Conservation (phyloP, 805 yeast species). For the Clavispora vitiphila region DNA sequence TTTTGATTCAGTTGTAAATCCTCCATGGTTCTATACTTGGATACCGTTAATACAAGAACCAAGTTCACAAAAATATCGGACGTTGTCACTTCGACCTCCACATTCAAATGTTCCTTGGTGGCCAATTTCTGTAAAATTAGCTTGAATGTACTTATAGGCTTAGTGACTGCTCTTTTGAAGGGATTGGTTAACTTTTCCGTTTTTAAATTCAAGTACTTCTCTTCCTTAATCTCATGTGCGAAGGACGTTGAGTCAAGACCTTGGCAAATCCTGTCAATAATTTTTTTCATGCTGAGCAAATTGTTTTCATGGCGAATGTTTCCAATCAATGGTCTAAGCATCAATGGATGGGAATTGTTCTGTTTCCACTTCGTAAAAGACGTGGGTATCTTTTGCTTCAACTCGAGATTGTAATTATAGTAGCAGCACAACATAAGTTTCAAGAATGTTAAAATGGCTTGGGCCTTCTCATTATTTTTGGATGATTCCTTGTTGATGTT, state of each 20-base stretch:
- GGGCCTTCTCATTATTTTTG: conserved; percentile 42
- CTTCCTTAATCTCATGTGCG: conserved; percentile 4
- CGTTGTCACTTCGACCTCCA: conserved; percentile 29
- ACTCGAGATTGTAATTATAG: conserved; percentile 42
- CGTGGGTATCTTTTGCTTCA: conserved; percentile 44
- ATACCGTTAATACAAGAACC: conserved; percentile 30
- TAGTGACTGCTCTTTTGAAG: conserved; percentile 35
- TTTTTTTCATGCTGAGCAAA: conserved; percentile 23
- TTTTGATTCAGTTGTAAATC: conserved; percentile 25
- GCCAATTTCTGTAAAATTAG: conserved; percentile 19
- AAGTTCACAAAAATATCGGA: conserved; percentile 39
- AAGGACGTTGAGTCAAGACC: conserved; percentile 6
- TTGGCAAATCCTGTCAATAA: conserved; percentile 22
- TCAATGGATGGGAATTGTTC: conserved; percentile 39
- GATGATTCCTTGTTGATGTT: conserved; percentile 27
- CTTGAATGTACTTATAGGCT: conserved; percentile 30
- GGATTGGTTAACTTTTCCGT: conserved; percentile 21
- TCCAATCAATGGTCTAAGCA: conserved; percentile 55
- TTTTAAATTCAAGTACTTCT: conserved; percentile 24
- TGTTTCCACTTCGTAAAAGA: conserved; percentile 42
- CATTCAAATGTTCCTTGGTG: conserved; percentile 18
- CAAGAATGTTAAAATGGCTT: conserved; percentile 47
- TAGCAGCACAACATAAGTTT: conserved; percentile 59
- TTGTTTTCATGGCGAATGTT: conserved; percentile 51
- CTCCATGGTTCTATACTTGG: conserved; percentile 22